A percentile compares a stretch with the other conserved stretches of the same genome.
These are phyloP conservation scores for Coprinopsis cinerea DNA, from an alignment of 768 basidiomycete genomes.

Conservation along the genomic window DNA sequence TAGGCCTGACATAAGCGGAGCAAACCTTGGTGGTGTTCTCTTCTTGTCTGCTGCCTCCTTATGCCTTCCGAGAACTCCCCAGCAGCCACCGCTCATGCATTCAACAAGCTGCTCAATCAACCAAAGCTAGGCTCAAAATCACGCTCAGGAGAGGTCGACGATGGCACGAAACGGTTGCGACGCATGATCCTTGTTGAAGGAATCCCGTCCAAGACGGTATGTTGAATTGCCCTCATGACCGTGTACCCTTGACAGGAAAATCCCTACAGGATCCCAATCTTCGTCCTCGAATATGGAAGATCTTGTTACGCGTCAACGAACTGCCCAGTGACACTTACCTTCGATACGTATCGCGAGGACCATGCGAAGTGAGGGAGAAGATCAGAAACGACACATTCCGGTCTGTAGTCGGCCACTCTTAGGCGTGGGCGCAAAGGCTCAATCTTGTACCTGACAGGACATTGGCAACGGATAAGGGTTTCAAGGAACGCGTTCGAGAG, in stretches of 20 bases:
- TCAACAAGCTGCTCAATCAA: constrained; percentile 74
- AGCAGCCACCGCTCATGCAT: constrained; percentile 56
- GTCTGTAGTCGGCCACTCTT: constrained; percentile 33
- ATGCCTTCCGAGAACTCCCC: constrained; percentile 9
- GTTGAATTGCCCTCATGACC: constrained; percentile 20
- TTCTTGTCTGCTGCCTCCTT: constrained; percentile 7
- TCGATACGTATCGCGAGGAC: constrained; percentile 74
- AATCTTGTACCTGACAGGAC: constrained; percentile 38
- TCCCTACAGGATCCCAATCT: constrained; percentile 64
- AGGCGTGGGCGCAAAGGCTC: background rate
- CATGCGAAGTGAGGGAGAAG: constrained; percentile 85
- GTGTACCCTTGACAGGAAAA: constrained; percentile 1
- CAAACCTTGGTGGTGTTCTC: background rate
- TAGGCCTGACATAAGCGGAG: too few relatives aligned
- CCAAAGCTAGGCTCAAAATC: constrained; percentile 61
- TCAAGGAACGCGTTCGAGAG: constrained; percentile 94
- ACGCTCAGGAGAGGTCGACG: constrained; percentile 58
- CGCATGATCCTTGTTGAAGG: constrained; percentile 88
- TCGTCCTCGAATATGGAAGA: constrained; percentile 92
- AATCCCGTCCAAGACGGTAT: constrained; percentile 71
- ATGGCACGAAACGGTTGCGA: constrained; percentile 79
- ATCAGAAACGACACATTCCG: constrained; percentile 97
- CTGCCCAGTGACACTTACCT: constrained; percentile 72
- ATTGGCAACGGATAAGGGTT: constrained; percentile 93
- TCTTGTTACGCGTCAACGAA: constrained; percentile 77